phyloP scores from a whole-genome alignment of 2,329 filamentous ascomycete genomes.

The Thelonectria rubi region DNA sequence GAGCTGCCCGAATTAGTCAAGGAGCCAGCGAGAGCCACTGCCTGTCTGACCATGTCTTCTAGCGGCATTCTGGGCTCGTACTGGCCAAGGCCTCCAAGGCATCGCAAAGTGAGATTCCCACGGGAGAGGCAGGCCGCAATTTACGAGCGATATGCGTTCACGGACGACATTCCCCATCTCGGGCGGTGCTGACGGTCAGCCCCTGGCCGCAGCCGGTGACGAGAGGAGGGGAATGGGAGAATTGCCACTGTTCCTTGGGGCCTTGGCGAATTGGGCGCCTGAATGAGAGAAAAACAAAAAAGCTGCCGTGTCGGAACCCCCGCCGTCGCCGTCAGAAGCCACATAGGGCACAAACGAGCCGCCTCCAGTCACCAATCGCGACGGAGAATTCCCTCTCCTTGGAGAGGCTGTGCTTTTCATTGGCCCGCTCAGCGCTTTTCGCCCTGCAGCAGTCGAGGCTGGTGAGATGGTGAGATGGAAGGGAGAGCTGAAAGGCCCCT shows the following conservation, averaged over 20 bases:
- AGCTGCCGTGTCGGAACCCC: too few species aligned
- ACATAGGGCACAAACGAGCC: background rate
- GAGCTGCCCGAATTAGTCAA: background rate
- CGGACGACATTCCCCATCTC: background rate
- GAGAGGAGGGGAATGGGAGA: background rate
- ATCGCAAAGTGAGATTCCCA: background rate
- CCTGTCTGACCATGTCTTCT: conserved; percentile 9
- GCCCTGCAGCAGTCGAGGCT: background rate
- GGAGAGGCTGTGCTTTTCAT: background rate
- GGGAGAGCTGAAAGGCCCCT: background rate
- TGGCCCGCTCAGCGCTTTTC: background rate
- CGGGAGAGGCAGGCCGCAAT: background rate
- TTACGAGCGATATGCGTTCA: conserved; percentile 2
- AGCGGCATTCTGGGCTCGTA: background rate
- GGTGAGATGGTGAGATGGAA: background rate
- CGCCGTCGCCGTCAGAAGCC: background rate
- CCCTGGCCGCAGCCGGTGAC: background rate
- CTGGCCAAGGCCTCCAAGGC: background rate
- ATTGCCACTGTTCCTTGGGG: background rate
- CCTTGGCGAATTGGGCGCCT: background rate
- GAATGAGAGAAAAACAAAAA: background rate
- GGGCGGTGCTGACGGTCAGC: background rate
- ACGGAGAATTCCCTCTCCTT: background rate
- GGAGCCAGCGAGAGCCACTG: background rate
- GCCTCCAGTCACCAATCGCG: background rate